Evolutionary conservation across 2,329 filamentous ascomycete genomes (phyloP), one percentile per base, ranked within the genome.

Genomic region (Lasiodiplodia gonubiensis): DNA sequence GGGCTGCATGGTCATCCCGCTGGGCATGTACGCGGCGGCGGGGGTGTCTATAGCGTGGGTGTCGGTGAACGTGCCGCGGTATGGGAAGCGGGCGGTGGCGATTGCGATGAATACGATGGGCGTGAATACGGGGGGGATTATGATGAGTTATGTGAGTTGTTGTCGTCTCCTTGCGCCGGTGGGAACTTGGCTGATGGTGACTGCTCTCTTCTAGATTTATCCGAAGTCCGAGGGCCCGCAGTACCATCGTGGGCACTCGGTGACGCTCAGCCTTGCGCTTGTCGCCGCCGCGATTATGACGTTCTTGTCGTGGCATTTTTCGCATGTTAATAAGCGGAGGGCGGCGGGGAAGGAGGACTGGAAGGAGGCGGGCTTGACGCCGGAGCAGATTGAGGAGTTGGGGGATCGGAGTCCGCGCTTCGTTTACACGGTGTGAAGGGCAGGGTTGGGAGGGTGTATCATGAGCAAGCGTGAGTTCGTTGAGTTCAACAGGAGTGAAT

Each of bases 1-100:
- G 70, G 91, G 88, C 2, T 93, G 90, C 69, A 90, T 93, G 76
- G 80, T 94, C n/a, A 86, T 93, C 0, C 91, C 91, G 0, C 84
- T 88, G 68, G 92, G 91, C 0, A 75, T 94, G 2, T 94, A 94
- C 71, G 83, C 87, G 16, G 79, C 80, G 8, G 84, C 87, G 14
- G 85, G 85, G 1, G 73, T 88, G 23, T 85, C 85, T 4, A 77
- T 88, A 10, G 85, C 85, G 3, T 88, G 86, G 86, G 70, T 90
- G 48, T 86, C 90, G 0, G 88, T 86, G 21, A 93, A 93, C 68
- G 85, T 86, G 18, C 91, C 92, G 1, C 83, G 91, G 8, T 94
- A 93, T 71, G 91, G 90, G 11, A 94, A 93, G 77, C 83, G 91
- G 37, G 90, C 90, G 0, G 90, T 89, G 0, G 90, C 89, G 0